phyloP scores from a whole-genome alignment of 371 early-diverging fungal genomes.

The Rhizopus arrhizus region DNA sequence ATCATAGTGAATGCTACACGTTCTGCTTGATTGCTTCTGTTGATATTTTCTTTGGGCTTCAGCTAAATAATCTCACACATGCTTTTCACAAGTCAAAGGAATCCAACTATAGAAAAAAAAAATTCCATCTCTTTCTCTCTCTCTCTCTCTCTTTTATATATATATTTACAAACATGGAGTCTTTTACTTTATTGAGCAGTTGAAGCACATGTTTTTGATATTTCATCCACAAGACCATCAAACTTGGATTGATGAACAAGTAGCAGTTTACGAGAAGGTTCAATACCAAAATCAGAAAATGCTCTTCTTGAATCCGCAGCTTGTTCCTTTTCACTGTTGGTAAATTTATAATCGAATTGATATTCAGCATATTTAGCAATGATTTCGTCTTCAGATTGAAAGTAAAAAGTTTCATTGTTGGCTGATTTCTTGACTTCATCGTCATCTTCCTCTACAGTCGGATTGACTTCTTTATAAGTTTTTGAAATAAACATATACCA shows the following conservation, averaged over 20 bases:
- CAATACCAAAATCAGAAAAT: constrained; percentile 85
- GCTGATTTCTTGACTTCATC: constrained; percentile 43
- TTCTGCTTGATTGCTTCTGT: no score
- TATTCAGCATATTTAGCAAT: constrained; percentile 54
- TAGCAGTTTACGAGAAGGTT: constrained; percentile 75
- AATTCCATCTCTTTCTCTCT: no score
- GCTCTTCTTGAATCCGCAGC: constrained; percentile 80
- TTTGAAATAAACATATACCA: constrained; percentile 83
- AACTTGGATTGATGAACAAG: constrained; percentile 70
- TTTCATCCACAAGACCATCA: constrained; percentile 54
- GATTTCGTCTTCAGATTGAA: constrained; percentile 93
- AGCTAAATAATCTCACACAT: no score
- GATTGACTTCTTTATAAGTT: constrained; percentile 81
- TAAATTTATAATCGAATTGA: constrained; percentile 71
- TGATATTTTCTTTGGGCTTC: no score
- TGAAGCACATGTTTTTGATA: constrained; percentile 42
- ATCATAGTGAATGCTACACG: no score
- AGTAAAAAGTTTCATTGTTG: constrained; percentile 61
- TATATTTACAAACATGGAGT: not conserved
- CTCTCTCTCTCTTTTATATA: no score
- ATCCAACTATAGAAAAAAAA: no score
- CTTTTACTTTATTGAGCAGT: constrained; percentile 7
- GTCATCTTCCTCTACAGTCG: constrained; percentile 61
- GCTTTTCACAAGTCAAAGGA: no score
- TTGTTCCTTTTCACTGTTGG: constrained; percentile 57